Conservation (phyloP, 225 moss, liverwort and hornwort genomes). For the Sphagnum tenellum region DNA sequence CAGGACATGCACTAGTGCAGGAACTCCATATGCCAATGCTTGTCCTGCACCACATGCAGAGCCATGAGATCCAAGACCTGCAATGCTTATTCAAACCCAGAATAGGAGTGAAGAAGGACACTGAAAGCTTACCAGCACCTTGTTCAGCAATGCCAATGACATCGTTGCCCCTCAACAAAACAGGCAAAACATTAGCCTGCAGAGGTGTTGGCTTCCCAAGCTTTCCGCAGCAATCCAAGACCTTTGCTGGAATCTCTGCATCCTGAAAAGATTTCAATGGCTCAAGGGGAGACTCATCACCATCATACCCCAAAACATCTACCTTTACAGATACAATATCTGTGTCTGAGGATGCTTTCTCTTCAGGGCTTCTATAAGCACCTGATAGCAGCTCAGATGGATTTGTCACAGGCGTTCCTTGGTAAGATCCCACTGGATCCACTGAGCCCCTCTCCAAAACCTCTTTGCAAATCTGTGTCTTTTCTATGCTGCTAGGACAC, state of each 20-base stretch:
- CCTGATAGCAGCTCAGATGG: not conserved
- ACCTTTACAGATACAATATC: conserved; percentile 4
- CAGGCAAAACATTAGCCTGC: conserved; percentile 19
- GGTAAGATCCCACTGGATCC: no score
- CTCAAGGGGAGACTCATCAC: conserved; percentile 4
- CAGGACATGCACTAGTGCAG: conserved; percentile 13
- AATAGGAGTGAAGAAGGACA: not conserved
- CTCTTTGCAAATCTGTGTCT: no score
- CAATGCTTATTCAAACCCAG: not conserved
- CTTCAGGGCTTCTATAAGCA: conserved; percentile 1
- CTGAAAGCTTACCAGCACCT: conserved; percentile 12
- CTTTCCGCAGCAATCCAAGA: conserved; percentile 17
- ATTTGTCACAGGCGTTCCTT: not conserved
- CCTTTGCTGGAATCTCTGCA: conserved; percentile 14
- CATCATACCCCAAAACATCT: conserved; percentile 10
- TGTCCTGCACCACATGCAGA: conserved; percentile 6
- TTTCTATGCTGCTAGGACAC: not conserved
- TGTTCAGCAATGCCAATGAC: conserved; percentile 27
- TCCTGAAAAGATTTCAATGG: conserved; percentile 14
- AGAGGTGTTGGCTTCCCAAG: conserved; percentile 18
- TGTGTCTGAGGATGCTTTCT: conserved; percentile 2
- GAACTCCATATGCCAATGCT: conserved; percentile 12
- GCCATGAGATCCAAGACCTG: not conserved
- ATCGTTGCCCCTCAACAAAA: conserved; percentile 18
- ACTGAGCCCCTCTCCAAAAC: no score